Conservation (phyloP, 805 yeast species). For the Candida orba region DNA sequence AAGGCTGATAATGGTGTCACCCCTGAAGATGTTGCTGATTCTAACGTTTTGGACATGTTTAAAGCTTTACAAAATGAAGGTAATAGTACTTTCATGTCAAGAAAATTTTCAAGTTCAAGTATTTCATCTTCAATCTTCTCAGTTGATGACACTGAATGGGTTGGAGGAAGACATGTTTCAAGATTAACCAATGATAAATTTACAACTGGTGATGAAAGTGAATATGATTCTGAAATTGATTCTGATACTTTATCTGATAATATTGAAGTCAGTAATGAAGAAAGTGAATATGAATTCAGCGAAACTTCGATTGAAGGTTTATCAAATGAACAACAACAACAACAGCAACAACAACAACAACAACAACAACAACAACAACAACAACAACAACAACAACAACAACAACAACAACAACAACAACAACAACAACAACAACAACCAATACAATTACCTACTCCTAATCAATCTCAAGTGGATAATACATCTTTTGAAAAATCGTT, state of each 20-base stretch:
- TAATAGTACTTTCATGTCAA: constrained; percentile 9
- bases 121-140: constrained; percentile 26
- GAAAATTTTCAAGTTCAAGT: constrained; percentile 21
- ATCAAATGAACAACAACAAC: background rate
- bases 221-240: constrained; percentile 20
- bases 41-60: constrained; percentile 26
- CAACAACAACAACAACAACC: background rate
- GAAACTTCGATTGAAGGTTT: background rate
- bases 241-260: constrained; percentile 17
- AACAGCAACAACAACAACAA: background rate
- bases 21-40: constrained; percentile 35
- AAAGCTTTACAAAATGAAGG: constrained; percentile 9
- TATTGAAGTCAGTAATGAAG: constrained; percentile 2
- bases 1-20: constrained; percentile 45
- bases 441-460: background rate
- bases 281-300: constrained; percentile 7
- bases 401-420: background rate
- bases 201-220: constrained; percentile 21
- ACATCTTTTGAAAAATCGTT: constrained; percentile 22
- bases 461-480: background rate
- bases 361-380: background rate
- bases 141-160: constrained; percentile 23
- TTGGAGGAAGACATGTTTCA: constrained; percentile 26
- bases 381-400: background rate
- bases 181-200: constrained; percentile 26